These are phyloP conservation scores for Penstemon davidsonii DNA, from an alignment of 257 asterid species.

Conservation along the genomic window DNA sequence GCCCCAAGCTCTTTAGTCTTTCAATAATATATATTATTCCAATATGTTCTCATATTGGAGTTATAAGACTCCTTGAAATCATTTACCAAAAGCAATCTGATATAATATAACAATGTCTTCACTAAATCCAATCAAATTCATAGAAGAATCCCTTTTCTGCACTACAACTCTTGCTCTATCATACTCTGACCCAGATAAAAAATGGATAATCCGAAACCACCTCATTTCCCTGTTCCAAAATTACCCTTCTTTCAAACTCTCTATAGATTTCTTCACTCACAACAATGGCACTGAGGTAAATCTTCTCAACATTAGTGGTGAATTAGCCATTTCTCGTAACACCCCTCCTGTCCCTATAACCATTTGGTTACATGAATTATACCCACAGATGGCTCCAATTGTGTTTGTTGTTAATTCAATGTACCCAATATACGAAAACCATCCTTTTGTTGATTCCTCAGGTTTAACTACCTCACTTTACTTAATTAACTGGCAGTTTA, in stretches of 20 bases:
- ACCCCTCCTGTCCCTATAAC: slow-evolving; percentile 43
- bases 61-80: slow-evolving; percentile 20
- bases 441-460: slow-evolving; percentile 57
- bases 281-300: slow-evolving; percentile 56
- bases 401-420: slow-evolving; percentile 35
- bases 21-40: not conserved
- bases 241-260: slow-evolving; percentile 50
- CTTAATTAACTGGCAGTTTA: slow-evolving; percentile 42
- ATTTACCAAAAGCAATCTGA: slow-evolving; percentile 11
- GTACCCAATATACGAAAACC: slow-evolving; percentile 30
- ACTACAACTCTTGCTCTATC: slow-evolving; percentile 41
- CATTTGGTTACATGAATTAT: slow-evolving; percentile 64
- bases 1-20: slow-evolving; percentile 25
- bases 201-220: slow-evolving; percentile 60
- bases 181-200: slow-evolving; percentile 63
- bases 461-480: slow-evolving; percentile 47
- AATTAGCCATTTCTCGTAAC: slow-evolving; percentile 32
- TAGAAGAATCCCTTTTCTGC: slow-evolving; percentile 66
- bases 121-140: slow-evolving; percentile 37
- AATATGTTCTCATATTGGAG: slow-evolving; percentile 14
- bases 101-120: slow-evolving; percentile 28
- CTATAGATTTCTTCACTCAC: slow-evolving; percentile 47
- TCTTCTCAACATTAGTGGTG: slow-evolving; percentile 49
- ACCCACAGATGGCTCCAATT: slow-evolving; percentile 55
- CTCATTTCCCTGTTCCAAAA: slow-evolving; percentile 52